Evolutionary conservation across 768 basidiomycete genomes (phyloP).

Genomic region (Mycena kentingensis): DNA sequence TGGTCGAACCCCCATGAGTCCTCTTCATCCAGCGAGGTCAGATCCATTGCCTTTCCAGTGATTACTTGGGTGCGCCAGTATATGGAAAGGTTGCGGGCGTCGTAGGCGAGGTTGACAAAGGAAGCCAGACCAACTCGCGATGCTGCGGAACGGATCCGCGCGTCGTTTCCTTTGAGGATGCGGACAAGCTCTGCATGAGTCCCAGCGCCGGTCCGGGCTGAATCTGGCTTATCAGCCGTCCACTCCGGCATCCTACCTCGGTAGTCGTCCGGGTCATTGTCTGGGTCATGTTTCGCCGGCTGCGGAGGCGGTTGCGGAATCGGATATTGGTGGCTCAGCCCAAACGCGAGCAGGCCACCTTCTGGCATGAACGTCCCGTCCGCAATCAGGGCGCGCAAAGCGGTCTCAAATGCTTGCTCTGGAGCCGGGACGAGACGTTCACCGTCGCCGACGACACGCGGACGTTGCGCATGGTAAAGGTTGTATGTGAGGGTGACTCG

Average conservation of each 20-base stretch:
- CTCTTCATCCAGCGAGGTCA: neutral
- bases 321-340: conserved; percentile 2
- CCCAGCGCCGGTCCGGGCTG: too few species aligned
- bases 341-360: neutral
- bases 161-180: conserved; percentile 6
- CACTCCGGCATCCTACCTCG: neutral
- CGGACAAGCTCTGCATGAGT: neutral
- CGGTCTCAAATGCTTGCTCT: neutral
- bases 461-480: conserved; percentile 16
- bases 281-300: neutral
- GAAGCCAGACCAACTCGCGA: neutral
- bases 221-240: too few species aligned
- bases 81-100: neutral
- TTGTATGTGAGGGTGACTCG: conserved; percentile 48
- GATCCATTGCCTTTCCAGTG: neutral
- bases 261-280: neutral
- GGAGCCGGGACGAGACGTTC: neutral
- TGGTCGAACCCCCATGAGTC: neutral
- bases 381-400: neutral
- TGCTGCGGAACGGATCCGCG: neutral
- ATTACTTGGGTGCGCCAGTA: neutral
- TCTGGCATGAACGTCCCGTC: neutral
- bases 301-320: neutral
- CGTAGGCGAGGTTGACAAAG: neutral
- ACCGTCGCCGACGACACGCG: neutral